Conservation (phyloP, 148 eudicot genomes). For the Vaccinium myrtillus region DNA sequence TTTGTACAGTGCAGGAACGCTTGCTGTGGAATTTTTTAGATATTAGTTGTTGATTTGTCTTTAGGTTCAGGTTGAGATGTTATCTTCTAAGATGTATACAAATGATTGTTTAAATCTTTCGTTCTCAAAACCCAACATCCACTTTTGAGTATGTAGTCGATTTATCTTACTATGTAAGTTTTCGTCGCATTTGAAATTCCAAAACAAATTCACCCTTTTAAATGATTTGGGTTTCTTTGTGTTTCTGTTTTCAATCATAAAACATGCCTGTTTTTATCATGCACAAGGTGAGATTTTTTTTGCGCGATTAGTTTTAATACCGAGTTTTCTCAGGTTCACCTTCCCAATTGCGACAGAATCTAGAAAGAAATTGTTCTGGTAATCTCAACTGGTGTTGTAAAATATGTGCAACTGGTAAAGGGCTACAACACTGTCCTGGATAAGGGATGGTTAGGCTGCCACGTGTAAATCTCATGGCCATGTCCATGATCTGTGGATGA, state of each 20-base stretch:
- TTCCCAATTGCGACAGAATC: too few relatives aligned
- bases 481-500: slow-evolving; percentile 5
- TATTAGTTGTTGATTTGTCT: neutral
- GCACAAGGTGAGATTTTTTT: neutral
- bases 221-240: neutral
- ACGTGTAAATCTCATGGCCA: slow-evolving; percentile 36
- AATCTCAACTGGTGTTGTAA: neutral
- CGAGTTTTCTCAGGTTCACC: neutral
- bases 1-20: neutral
- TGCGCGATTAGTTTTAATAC: neutral
- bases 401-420: neutral
- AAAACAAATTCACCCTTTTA: neutral
- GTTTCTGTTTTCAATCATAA: neutral
- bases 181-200: neutral
- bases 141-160: neutral
- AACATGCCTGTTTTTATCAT: neutral
- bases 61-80: neutral
- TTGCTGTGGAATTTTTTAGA: neutral
- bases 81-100: neutral
- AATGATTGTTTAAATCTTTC: neutral
- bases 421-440: neutral
- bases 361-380: neutral
- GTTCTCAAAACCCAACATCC: neutral
- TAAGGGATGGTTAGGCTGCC: slow-evolving; percentile 14
- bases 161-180: neutral